Evolutionary conservation across 140 eudicot genomes (phyloP), one percentile per base, ranked within the genome.

Genomic region (Anethum foeniculum): DNA sequence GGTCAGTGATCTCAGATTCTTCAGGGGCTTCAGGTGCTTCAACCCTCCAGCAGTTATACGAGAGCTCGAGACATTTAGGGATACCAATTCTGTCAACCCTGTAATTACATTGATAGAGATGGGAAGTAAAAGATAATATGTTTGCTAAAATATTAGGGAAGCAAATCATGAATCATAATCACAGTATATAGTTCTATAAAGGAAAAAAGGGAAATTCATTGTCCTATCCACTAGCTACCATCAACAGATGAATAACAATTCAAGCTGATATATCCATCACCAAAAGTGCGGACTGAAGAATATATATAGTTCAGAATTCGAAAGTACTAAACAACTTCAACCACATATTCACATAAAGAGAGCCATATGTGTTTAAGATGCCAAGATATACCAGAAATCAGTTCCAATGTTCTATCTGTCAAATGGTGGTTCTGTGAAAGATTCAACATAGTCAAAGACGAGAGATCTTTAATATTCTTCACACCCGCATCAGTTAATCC

Each of bases 401-500:
- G 80, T 85, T 96, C 98, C 79, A 96, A 87, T 6, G 96, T 87
- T 89, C 82, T 91, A 85, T 96, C 97, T 0, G 97, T 89, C 46
- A 96, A 80, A 86, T 87, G 93, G 86, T 77, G 52, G 88, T 96
- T 96, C 82, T 96, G 99, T 36, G 99, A 96, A 46, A 96, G 88
- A 80, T 96, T 96, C 81, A 96, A 75, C 58, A 91, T 90, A 62
- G 93, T 87, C 82, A 96, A 75, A 41, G 91, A 91, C n/a, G 87
- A 75, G 77, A 96, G 92, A 84, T 96, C 92, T 80, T 96, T 93
- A 34, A 96, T 93, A 83, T 96, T 96, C 79, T 93, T 96, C 85
- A 96, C 99, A 81, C 99, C 99, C 13, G 86, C 90, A 84, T 96
- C 99, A 12, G 98, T 91, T 80, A 96, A 77, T 39, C 96, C 96